Percentiles rank a stretch among this genome's conserved stretches.
These are phyloP conservation scores for Neurospora intermedia DNA, from an alignment of 495 filamentous ascomycete genomes.

Conservation along the genomic window DNA sequence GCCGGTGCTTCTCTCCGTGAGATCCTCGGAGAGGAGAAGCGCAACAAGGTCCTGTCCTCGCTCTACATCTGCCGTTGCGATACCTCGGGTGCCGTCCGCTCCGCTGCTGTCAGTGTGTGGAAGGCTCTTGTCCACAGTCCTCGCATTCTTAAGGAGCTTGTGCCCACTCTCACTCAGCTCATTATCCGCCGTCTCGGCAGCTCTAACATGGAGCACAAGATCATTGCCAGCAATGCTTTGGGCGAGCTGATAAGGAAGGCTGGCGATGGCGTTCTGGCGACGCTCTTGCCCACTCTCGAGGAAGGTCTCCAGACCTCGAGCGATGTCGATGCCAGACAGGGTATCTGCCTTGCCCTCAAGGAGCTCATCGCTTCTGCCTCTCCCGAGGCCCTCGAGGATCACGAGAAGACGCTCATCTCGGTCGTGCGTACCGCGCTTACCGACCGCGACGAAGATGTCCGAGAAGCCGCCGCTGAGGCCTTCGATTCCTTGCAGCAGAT, in stretches of 20 bases:
- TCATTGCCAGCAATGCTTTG: constrained; percentile 92
- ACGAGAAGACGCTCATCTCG: constrained; percentile 88
- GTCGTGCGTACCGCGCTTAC: constrained; percentile 90
- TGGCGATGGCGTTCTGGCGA: constrained; percentile 83
- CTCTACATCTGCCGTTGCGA: constrained; percentile 97
- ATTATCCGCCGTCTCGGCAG: constrained; percentile 91
- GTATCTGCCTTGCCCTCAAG: constrained; percentile 90
- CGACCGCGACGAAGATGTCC: constrained; percentile 76
- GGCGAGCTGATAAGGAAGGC: constrained; percentile 95
- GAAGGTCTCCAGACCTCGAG: constrained; percentile 80
- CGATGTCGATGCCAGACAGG: constrained; percentile 90
- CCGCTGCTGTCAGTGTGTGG: constrained; percentile 88
- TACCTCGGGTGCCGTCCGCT: constrained; percentile 83
- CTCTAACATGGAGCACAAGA: constrained; percentile 95
- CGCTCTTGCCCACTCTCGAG: constrained; percentile 80
- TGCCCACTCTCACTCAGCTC: constrained; percentile 86
- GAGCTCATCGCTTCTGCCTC: constrained; percentile 92
- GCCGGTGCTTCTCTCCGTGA: constrained; percentile 86
- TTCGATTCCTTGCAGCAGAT: constrained; percentile 92
- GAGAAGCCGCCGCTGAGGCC: constrained; percentile 92
- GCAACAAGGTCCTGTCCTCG: constrained; percentile 88
- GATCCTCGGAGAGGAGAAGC: constrained; percentile 86
- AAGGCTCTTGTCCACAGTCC: constrained; percentile 93
- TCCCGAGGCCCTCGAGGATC: constrained; percentile 79
- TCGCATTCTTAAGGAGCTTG: constrained; percentile 84